Percentiles rank a stretch among this genome's conserved stretches.
Conservation (phyloP, 768 basidiomycete genomes). For the Termitomyces sp. region DNA sequence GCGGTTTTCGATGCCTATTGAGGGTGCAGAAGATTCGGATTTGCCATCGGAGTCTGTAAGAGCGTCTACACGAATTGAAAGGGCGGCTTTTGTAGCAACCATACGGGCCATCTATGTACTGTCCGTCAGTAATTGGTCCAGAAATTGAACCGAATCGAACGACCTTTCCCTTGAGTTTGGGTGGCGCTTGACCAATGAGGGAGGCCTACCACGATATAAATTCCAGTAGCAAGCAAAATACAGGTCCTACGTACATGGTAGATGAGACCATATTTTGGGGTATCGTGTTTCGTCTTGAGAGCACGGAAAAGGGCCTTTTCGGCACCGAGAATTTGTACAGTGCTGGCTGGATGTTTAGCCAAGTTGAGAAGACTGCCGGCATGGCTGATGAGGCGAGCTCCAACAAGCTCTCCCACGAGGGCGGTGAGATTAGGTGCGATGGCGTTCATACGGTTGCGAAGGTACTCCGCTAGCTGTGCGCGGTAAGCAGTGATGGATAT, state of each 20-base stretch:
- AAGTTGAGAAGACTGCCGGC: constrained; percentile 93
- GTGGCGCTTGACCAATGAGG: constrained; percentile 93
- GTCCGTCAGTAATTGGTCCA: background rate
- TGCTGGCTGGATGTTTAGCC: constrained; percentile 96
- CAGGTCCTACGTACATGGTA: constrained; percentile 69
- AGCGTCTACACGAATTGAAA: constrained; percentile 97
- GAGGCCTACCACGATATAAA: constrained; percentile 56
- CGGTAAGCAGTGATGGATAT: constrained; percentile 96
- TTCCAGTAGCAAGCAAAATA: constrained; percentile 1
- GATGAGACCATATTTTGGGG: constrained; percentile 98
- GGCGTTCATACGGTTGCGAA: constrained; percentile 96
- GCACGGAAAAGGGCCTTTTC: constrained; percentile 98
- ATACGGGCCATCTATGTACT: constrained; percentile 88
- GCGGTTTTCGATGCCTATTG: constrained; percentile 90
- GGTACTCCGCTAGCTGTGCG: constrained; percentile 91
- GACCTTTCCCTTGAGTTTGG: constrained; percentile 96
- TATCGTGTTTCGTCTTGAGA: constrained; percentile 98
- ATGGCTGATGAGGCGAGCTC: constrained; percentile 90
- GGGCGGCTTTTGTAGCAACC: constrained; percentile 97
- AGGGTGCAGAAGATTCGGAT: constrained; percentile 72
- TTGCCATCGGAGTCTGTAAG: constrained; percentile 90
- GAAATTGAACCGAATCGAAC: background rate
- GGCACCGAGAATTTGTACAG: constrained; percentile 96
- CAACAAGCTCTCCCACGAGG: constrained; percentile 88
- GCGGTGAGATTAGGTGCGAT: constrained; percentile 97